Evolutionary conservation across 2,329 filamentous ascomycete genomes (phyloP).

Genomic region (Daldinia sp.): DNA sequence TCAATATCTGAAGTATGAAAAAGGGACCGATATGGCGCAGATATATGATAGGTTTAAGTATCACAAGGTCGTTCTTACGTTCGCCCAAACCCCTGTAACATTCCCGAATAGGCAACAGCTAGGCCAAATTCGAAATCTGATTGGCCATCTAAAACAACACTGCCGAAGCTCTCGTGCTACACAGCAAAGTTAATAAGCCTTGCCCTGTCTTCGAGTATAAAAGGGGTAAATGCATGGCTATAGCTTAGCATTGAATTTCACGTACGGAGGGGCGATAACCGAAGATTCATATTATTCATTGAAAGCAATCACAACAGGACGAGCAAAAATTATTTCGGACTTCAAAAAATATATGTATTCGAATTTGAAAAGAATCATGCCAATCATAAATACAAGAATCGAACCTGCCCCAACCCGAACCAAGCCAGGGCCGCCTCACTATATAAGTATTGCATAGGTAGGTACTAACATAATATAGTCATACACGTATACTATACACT

Average conservation of each 20-base stretch:
- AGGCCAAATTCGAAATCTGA: not conserved
- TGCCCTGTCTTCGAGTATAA: not conserved
- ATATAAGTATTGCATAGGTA: not conserved
- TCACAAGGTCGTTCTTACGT: not conserved
- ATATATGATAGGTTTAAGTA: not conserved
- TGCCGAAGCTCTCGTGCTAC: not conserved
- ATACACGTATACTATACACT: not conserved
- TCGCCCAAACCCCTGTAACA: not conserved
- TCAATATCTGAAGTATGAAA: not conserved
- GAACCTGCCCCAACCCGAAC: not conserved
- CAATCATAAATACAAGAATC: slow-evolving; percentile 9
- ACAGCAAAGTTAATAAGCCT: too few species aligned
- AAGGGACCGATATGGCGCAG: not conserved
- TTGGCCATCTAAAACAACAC: not conserved
- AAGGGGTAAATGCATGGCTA: too few species aligned
- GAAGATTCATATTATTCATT: not conserved
- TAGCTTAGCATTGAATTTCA: too few species aligned
- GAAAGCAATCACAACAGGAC: not conserved
- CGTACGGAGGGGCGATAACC: too few species aligned
- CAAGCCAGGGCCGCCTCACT: not conserved
- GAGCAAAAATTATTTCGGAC: not conserved
- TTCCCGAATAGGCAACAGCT: not conserved
- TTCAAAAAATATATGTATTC: slow-evolving; percentile 2
- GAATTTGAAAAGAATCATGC: not conserved
- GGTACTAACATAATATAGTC: not conserved